Conservation (phyloP, 2,329 filamentous ascomycete genomes). For the Pseudogymnoascus sp. region DNA sequence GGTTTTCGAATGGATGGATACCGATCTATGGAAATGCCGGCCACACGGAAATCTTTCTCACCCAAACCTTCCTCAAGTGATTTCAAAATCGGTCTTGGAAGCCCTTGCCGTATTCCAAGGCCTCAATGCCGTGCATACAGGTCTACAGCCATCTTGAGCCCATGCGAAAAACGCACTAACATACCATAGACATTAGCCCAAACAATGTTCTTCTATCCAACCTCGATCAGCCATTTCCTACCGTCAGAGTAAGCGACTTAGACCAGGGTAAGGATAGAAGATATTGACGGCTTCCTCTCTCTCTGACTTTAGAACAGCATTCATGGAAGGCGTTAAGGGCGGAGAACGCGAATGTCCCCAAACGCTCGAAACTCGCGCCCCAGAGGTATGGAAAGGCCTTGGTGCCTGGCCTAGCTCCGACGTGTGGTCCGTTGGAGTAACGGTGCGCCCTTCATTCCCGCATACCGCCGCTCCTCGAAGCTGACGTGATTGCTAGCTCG, state of each 20-base stretch:
- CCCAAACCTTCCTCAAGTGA: neutral
- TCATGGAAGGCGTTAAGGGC: conserved; percentile 13
- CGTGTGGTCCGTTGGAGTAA: conserved; percentile 25
- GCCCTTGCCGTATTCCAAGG: neutral
- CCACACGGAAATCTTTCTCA: neutral
- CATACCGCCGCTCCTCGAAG: neutral
- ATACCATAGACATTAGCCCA: conserved; percentile 19
- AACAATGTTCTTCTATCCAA: conserved; percentile 24
- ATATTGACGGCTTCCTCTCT: neutral
- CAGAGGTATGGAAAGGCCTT: conserved; percentile 19
- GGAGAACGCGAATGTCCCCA: conserved; percentile 12
- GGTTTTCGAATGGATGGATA: neutral
- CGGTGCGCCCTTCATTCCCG: conserved; percentile 17
- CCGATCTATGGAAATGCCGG: neutral
- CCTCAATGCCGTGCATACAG: conserved; percentile 10
- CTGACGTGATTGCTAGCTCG: conserved; percentile 20
- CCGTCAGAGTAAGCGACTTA: conserved; percentile 22
- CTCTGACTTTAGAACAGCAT: neutral
- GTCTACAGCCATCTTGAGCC: neutral
- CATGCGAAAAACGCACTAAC: neutral
- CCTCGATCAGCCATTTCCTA: conserved; percentile 16
- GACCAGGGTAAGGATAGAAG: conserved; percentile 17
- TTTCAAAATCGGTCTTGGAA: neutral
- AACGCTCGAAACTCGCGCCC: conserved; percentile 10
- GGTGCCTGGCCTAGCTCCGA: conserved; percentile 22